A percentile compares a stretch with the other conserved stretches of the same genome.
Evolutionary conservation across 2,329 filamentous ascomycete genomes (phyloP).

Genomic region (Sclerotinia nivalis): DNA sequence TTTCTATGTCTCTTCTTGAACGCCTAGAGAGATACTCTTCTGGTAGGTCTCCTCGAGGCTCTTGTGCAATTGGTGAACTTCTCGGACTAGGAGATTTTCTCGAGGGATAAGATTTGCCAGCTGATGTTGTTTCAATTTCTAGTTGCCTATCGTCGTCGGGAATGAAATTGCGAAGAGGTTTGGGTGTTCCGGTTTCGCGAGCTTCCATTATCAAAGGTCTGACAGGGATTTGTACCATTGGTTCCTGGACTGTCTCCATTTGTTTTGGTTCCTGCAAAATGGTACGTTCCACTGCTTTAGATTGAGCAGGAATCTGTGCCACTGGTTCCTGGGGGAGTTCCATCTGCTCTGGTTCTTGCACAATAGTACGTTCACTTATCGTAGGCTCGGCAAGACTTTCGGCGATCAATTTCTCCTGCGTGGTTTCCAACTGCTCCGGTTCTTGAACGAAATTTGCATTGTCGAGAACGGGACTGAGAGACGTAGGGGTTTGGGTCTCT

Average conservation of each 20-base stretch:
- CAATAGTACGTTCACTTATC: too few species aligned
- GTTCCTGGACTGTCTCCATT: neutral
- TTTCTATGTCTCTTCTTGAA: conserved; percentile 29
- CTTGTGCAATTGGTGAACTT: conserved; percentile 10
- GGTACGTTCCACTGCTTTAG: neutral
- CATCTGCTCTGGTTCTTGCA: neutral
- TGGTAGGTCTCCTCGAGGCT: conserved; percentile 23
- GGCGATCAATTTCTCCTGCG: neutral
- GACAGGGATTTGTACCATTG: conserved; percentile 1
- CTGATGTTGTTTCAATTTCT: neutral
- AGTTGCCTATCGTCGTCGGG: neutral
- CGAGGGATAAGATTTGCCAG: conserved; percentile 1
- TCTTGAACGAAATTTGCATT: neutral
- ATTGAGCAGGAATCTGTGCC: neutral
- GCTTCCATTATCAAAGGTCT: neutral
- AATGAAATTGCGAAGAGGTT: neutral
- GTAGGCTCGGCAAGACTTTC: too few species aligned
- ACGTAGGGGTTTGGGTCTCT: neutral
- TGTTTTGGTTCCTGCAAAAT: neutral
- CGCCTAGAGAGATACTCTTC: conserved; percentile 25
- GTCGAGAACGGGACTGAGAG: neutral
- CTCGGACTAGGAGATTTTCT: neutral
- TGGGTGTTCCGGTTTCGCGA: conserved; percentile 1
- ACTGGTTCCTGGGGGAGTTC: neutral
- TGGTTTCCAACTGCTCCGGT: conserved; percentile 1